Evolutionary conservation across 495 filamentous ascomycete genomes (phyloP), one percentile per base, ranked within the genome.

Genomic region (Parmelia sp.): DNA sequence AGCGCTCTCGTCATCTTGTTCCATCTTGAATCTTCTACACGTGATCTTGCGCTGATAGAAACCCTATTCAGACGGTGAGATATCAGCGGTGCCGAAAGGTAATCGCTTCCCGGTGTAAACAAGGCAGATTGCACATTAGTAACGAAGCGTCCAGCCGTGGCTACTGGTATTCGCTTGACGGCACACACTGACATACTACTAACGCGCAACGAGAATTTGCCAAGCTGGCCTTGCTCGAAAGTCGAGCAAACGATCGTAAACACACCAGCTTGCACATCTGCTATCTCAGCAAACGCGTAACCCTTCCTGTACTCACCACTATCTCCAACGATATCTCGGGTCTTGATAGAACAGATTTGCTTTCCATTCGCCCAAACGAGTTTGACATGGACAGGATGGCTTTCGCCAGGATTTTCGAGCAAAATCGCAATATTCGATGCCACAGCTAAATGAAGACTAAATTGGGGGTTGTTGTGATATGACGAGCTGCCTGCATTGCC

Each of bases 191-290:
- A 73, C 29, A 76, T 82, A n/a, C 88, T 84, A 14, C 82, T 84
- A 40, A 95, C 80, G 67, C 84, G 84, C 33, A 98, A 78, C 4
- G 79, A 84, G 75, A 95, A 97, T n/a, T 78, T 79, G 3, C 84
- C 91, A 4, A 83, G 74, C 70, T 92, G 88, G 36, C 85, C 85
- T 0, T 87, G 82, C 53, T 96, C 90, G 71, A 95, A 97, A 2
- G 94, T 96, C 11, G 88, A 92, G 68, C 85, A 88, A 15, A 97
- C 86, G 56, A 96, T 81, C 1, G 91, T 96, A 74, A 97, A 97
- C 0, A 78, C 80, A 4, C 93, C 93, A 4, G 79, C 73, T 33
- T 82, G 80, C 11, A 93, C 73, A 10, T 71, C 71, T 19, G 74
- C 71, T 17, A 83, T 72, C 61, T 88, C 83, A 6, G 87, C 86